Conservation (phyloP, 2,329 filamentous ascomycete species). For the Fusarium oxysporum region DNA sequence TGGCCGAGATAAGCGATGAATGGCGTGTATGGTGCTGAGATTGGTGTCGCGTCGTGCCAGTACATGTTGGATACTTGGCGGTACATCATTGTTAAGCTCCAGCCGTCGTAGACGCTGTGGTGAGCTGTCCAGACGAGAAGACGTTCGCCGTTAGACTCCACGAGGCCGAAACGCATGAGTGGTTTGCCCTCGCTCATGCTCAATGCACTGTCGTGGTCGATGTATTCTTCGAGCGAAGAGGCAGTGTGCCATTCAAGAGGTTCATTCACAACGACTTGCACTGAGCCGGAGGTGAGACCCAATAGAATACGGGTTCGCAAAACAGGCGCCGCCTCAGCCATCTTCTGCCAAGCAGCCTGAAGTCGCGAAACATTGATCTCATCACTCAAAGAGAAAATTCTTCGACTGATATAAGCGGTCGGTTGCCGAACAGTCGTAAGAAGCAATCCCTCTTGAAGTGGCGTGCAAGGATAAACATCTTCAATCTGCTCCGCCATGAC, state of each 20-base stretch:
- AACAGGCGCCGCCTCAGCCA: neutral
- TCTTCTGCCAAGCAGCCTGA: neutral
- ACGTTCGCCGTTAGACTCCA: neutral
- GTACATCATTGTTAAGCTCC: neutral
- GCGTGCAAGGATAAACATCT: slow-evolving; percentile 7
- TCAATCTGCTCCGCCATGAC: neutral
- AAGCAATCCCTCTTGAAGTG: neutral
- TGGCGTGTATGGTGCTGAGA: neutral
- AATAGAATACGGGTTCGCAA: neutral
- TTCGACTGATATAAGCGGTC: neutral
- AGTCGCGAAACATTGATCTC: neutral
- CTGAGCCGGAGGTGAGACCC: neutral
- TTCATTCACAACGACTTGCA: neutral
- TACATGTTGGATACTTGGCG: neutral
- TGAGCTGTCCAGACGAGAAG: slow-evolving; percentile 3
- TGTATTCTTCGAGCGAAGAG: neutral
- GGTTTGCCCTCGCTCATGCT: neutral
- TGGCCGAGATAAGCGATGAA: neutral
- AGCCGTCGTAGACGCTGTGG: neutral
- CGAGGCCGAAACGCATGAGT: neutral
- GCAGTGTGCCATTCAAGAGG: neutral
- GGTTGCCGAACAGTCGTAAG: neutral
- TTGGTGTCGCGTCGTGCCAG: neutral
- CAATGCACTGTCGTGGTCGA: neutral
- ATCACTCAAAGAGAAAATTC: neutral